Evolutionary conservation across 768 basidiomycete genomes (phyloP), one percentile per base, ranked within the genome.

Genomic region (Coprinopsis cinerea): DNA sequence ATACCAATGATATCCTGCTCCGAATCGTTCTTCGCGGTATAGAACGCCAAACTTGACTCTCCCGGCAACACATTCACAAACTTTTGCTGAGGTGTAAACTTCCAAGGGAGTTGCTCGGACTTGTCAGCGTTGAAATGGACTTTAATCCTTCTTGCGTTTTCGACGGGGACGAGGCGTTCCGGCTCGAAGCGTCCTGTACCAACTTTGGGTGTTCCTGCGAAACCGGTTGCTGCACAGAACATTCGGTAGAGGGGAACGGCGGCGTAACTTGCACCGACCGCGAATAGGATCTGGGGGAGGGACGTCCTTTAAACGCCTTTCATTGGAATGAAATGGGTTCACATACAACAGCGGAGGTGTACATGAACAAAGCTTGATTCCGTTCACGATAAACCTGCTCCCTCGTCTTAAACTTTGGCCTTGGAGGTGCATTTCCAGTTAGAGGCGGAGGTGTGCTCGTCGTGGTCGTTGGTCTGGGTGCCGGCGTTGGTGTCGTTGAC

Each of bases 191-290:
- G 80, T 32, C 84, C 89, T n/a, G 81, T 83, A 24, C 88, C 83
- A 43, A 93, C 89, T 30, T 89, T 83, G 13, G 96, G 96, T 22
- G 92, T 94, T 2, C 96, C 96, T 18, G 87, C 91, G 61, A 95
- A 99, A 7, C 96, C 96, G 2, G 96, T 99, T 13, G 94, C 91
- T 5, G 92, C 87, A 65, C 96, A 99, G 72, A 99, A 99, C 68
- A 95, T 93, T 53, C 96, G 86, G 67, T 99, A 99, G 14, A 97
- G 75, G 0, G 96, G 96, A 0, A 98, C 95, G 30, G 95, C 90
- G 10, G 96, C 96, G 63, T 99, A 99, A n/a, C 93, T 87, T 22
- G 85, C 76, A 14, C 95, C 95, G 2, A 88, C 68, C 2, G 82
- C 85, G 24, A 85, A 58, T 24, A 96, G 67, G 41, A 95, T 82